Base-by-base conservation (phyloP, 108 stramenopile genomes). In the Cyclostephanos tholiformis region DNA sequence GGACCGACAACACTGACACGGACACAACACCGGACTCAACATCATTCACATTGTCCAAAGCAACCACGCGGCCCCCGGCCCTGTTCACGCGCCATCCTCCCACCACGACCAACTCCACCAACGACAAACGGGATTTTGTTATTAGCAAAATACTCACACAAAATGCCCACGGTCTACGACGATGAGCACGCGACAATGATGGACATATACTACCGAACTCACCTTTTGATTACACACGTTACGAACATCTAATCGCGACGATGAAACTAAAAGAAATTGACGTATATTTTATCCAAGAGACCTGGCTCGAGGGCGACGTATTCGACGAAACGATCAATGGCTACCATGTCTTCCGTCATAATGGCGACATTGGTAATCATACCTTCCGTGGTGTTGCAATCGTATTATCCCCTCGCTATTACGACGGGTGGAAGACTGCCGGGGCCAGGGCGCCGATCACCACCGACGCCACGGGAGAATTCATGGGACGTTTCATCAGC, bases 351-450 rank as follows among this genome's bases (percentile, higher is more conserved):
- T 58, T 58, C 17, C 17, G 57, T 1, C 57, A 58, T 35, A 58
- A 58, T 17, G 32, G 32, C 3, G 57, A 14, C 2, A 20, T 35
- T 32, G 57, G 57, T 14, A 12, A 58, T 35, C 57, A 58, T 20
- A 30, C 13, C 19, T 58, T 58, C 32, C 57, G 57, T 2, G 57
- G 57, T 13, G 57, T 58, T 58, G 57, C 57, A 58, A 58, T 58
- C 57, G 16, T 58, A 58, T 14, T 58, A 13, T 58, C 57, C 12
- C 57, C 57, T 30, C 17, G 57, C 12, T 58, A 32, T 17, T 58
- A 58, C 19, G 57, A 58, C 14, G 57, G 30, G 13, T 58, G 57
- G 57, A 58, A 58, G 14, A 19, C 13, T n/a, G 57, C 57, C 12
- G 57, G 57, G 20, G 29, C 30, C 17, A 11, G 57, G 17, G 13